phyloP scores from a whole-genome alignment of 164 flowering plant species.

The Chimonanthus salicifolius region DNA sequence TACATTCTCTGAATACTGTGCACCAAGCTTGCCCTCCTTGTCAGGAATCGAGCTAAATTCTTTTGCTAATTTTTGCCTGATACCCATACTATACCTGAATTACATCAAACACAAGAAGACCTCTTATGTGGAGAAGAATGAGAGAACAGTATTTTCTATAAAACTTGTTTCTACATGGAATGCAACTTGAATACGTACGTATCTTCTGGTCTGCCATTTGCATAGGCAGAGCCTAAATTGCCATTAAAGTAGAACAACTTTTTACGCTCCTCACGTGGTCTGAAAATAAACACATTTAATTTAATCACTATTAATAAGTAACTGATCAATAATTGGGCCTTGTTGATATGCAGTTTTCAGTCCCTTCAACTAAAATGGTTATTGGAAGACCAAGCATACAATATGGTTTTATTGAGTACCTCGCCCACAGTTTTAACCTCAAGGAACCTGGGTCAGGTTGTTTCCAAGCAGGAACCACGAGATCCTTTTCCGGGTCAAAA shows the following conservation, averaged over 20 bases:
- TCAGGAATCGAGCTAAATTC: constrained; percentile 87
- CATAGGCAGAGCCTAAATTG: constrained; percentile 83
- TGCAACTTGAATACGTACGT: constrained; percentile 49
- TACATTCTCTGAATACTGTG: constrained; percentile 74
- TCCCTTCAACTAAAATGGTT: background rate
- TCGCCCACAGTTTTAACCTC: constrained; percentile 56
- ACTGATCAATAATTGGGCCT: background rate
- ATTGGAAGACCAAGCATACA: background rate
- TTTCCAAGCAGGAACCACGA: constrained; percentile 99
- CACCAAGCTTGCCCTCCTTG: constrained; percentile 87
- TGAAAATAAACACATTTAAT: constrained; percentile 24
- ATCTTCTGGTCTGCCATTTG: constrained; percentile 76
- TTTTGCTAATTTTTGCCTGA: constrained; percentile 84
- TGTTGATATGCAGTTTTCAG: background rate
- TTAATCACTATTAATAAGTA: background rate
- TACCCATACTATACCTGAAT: constrained; percentile 96
- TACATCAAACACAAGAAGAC: background rate
- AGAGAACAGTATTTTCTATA: background rate
- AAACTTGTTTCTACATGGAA: background rate
- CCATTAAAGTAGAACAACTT: constrained; percentile 93
- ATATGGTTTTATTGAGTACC: constrained; percentile 30
- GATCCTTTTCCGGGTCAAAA: constrained; percentile 90
- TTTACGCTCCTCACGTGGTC: constrained; percentile 62
- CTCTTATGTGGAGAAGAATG: background rate
- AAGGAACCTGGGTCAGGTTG: constrained; percentile 51